Evolutionary conservation across 805 yeast genomes (phyloP).

Genomic region (Candida michaelii): DNA sequence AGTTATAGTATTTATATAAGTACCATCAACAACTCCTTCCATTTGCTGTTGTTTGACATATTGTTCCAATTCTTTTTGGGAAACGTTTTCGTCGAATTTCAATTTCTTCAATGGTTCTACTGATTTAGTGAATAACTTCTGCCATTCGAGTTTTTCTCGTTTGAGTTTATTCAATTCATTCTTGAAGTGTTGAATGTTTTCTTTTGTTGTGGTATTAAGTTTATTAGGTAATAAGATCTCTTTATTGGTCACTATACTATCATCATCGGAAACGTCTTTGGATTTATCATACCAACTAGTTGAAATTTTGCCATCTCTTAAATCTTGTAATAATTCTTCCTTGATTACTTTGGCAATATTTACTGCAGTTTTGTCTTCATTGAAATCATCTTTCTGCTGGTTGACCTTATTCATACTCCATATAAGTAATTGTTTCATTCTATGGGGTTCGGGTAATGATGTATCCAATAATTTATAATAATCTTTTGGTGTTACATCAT

Average conservation of each 20-base stretch:
- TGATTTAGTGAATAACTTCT: conserved; percentile 10
- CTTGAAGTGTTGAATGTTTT: conserved; percentile 47
- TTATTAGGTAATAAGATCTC: conserved; percentile 54
- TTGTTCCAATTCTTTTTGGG: conserved; percentile 2
- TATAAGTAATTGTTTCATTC: conserved; percentile 64
- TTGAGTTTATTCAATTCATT: conserved; percentile 44
- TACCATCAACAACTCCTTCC: conserved; percentile 5
- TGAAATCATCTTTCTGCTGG: conserved; percentile 25
- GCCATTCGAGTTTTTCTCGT: conserved; percentile 51
- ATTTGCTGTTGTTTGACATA: conserved; percentile 5
- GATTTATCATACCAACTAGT: conserved; percentile 64
- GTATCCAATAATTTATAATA: conserved; percentile 63
- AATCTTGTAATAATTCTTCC: conserved; percentile 59
- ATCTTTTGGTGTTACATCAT: conserved; percentile 52
- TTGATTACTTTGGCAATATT: conserved; percentile 63
- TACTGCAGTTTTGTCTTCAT: conserved; percentile 42
- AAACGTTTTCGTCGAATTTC: conserved; percentile 5
- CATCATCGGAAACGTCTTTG: conserved; percentile 20
- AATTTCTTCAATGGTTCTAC: conserved; percentile 1
- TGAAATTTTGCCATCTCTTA: conserved; percentile 57
- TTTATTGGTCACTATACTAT: conserved; percentile 19
- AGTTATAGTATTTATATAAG: not conserved
- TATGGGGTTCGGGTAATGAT: conserved; percentile 67
- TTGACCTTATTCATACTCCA: conserved; percentile 64
- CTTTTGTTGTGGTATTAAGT: conserved; percentile 52